Conservation (phyloP, 2,329 filamentous ascomycete species). For the Thielaviopsis punctulata region DNA sequence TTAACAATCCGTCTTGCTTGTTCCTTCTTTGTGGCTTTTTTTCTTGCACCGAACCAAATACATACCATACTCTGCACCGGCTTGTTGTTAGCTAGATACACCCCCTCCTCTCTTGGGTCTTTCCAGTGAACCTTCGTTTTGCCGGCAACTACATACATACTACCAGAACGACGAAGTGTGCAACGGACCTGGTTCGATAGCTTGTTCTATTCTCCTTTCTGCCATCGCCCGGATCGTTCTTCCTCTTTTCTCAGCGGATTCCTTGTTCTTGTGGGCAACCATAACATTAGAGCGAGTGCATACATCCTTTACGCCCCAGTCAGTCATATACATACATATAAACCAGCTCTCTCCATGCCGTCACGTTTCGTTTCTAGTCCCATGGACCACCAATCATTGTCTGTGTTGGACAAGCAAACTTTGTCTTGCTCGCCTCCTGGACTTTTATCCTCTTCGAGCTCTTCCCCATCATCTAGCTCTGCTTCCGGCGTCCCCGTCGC, state of each 20-base stretch:
- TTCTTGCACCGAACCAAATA: too few relatives aligned
- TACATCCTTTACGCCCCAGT: too few relatives aligned
- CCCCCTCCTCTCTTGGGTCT: too few relatives aligned
- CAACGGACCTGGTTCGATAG: too few relatives aligned
- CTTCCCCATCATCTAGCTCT: constrained; percentile 1
- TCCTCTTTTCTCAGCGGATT: not conserved
- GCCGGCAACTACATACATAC: too few relatives aligned
- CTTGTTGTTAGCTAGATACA: too few relatives aligned
- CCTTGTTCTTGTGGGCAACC: not conserved
- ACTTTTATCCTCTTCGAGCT: not conserved
- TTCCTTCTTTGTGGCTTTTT: not conserved
- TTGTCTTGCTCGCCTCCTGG: not conserved
- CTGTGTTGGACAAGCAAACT: constrained; percentile 1
- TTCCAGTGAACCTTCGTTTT: too few relatives aligned
- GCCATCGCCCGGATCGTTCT: not conserved
- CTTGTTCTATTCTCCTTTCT: too few relatives aligned
- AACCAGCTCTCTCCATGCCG: not conserved
- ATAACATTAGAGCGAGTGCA: not conserved
- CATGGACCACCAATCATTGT: constrained; percentile 4
- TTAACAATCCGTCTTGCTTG: not conserved
- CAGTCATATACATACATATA: constrained; percentile 4
- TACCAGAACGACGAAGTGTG: too few relatives aligned
- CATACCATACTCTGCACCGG: too few relatives aligned
- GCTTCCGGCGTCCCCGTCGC: not conserved
- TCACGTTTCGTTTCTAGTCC: not conserved